Base-by-base conservation (phyloP, 345 rosid genomes). In the Odontarrhena argentea region DNA sequence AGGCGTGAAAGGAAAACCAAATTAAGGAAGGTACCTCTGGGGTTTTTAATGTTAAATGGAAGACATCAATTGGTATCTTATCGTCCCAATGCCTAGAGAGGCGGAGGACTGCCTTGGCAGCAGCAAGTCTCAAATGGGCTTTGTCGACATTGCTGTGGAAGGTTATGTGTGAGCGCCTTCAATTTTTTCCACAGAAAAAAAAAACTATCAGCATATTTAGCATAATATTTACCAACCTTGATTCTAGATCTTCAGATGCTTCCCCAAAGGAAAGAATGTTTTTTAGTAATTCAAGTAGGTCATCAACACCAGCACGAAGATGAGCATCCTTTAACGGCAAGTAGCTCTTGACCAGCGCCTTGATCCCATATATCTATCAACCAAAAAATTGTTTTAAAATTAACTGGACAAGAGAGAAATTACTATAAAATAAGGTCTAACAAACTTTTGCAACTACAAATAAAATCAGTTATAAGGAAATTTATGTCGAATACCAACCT, bases 101-200 rank as follows among this genome's bases (percentile, higher is more conserved):
- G 41, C 96, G 96, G 80, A 94, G 87, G 80, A 91, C 82, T 22
- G 95, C 96, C 83, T 94, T 94, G 9, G 97, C 97, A 74, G 96
- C 81, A 79, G 99, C 91, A 77, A 94, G 86, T 82, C 77, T 87
- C 79, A 94, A 76, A 74, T 94, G 97, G 48, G 95, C 87, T 81
- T 86, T 88, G 76, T 94, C 96, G 60, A 87, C 86, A 70, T 71
- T 75, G 63, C 99, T 94, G 96, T 67, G 77, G 74, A 57, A 55
- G 51, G 41, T 68, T 62, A 48, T 48, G 46, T n/a, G 55, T 62
- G 15, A 74, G 48, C 48, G 47, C 47, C 55, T 41, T 62, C 58
- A 44, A 37, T 8, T 40, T 56, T 69, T 26, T 9, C 26, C 55
- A 60, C 28, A 25, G 42, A 56, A 65, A 60, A 65, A 60, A 30